Base-by-base conservation (phyloP, 306 rosid genomes). In the Notholithocarpus densiflorus region DNA sequence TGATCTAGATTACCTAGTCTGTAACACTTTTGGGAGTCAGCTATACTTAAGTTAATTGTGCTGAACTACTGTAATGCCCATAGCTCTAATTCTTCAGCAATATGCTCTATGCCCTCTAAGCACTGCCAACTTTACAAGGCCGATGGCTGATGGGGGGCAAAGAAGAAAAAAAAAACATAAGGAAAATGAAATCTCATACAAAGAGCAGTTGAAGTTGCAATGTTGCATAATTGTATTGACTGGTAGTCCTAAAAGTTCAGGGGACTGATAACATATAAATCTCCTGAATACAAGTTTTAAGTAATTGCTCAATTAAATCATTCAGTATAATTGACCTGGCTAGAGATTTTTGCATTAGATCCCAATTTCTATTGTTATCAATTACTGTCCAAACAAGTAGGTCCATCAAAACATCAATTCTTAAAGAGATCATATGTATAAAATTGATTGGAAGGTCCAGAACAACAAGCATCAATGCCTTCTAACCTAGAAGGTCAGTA, bases 281-380 rank as follows among this genome's bases (percentile, higher is more conserved):
- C 75, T 18, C 53, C 31, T 8, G 75, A 79, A 77, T 12, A 75
- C 40, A 75, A 74, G 86, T 65, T 59, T 59, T 21, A 23, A 59
- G 65, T 59, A 59, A 23, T 11, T 59, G 31, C 17, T 73, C 74
- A 62, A 74, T 75, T 62, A 54, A 37, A 75, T 73, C 37, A 51
- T 52, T 56, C 64, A 75, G 55, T 64, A 81, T 43, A 82, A 57
- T 73, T 78, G 45, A 56, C 31, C 66, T 69, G 29, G 43, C 27
- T 56, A 48, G 8, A 73, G 17, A 56, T 34, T 48, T 60, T 19
- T 40, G 24, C 74, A 79, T 79, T 54, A 15, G 62, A 54, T 64
- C 48, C 32, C 71, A 68, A 74, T 55, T 73, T 72, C 72, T 71
- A 57, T 59, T 26, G 5, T 70, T 66, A 71, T 56, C 76, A 59